These are phyloP conservation scores for Naganishia albida DNA, from an alignment of 1,284 basidiomycete species.

Conservation along the genomic window DNA sequence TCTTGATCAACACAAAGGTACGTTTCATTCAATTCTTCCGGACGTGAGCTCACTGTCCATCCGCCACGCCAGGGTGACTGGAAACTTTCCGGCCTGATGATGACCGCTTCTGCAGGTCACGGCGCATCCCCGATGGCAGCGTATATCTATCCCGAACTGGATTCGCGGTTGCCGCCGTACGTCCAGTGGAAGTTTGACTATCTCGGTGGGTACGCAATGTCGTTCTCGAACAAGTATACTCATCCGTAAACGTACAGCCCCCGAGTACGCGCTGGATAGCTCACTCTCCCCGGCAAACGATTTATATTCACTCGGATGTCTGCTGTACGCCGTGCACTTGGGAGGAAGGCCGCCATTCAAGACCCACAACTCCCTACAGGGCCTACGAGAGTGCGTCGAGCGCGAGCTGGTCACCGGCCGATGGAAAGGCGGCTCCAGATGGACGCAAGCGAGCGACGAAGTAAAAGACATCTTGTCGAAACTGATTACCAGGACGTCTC, in stretches of 20 bases:
- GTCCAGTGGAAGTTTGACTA: slow-evolving; percentile 94
- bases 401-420: slow-evolving; percentile 52
- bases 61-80: slow-evolving; percentile 82
- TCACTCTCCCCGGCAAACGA: slow-evolving; percentile 81
- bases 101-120: slow-evolving; percentile 77
- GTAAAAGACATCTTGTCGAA: slow-evolving; percentile 67
- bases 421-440: slow-evolving; percentile 46
- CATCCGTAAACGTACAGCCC: slow-evolving; percentile 61
- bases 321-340: slow-evolving; percentile 86
- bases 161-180: slow-evolving; percentile 74
- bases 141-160: slow-evolving; percentile 87
- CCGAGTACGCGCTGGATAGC: slow-evolving; percentile 92
- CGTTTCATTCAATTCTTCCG: slow-evolving; percentile 46
- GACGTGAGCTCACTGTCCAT: neutral
- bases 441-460: slow-evolving; percentile 48
- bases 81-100: slow-evolving; percentile 89
- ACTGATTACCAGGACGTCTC: slow-evolving; percentile 75
- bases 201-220: slow-evolving; percentile 64
- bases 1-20: slow-evolving; percentile 84
- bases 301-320: slow-evolving; percentile 83
- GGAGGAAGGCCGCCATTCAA: slow-evolving; percentile 84
- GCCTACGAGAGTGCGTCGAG: slow-evolving; percentile 76
- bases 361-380: slow-evolving; percentile 79
- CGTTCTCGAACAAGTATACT: neutral
- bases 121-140: slow-evolving; percentile 57